Percentiles rank a stretch among this genome's conserved stretches.
phyloP scores from a whole-genome alignment of 73 alveolate species.

The Blepharisma stoltei region DNA sequence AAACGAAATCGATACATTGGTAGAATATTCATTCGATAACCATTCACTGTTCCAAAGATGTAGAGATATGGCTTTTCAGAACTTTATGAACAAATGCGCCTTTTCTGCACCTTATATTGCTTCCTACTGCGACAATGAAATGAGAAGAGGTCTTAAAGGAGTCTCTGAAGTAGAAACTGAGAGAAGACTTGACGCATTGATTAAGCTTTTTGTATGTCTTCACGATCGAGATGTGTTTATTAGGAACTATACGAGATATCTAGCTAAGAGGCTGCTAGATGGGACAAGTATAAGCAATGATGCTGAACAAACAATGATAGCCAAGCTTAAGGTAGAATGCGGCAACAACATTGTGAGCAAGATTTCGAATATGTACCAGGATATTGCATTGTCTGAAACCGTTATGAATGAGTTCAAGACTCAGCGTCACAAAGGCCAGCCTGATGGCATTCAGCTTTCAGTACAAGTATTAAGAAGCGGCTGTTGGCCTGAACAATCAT shows the following conservation, averaged over 20 bases:
- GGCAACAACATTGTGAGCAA: slow-evolving; percentile 69
- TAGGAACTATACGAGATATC: slow-evolving; percentile 54
- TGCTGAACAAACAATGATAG: slow-evolving; percentile 66
- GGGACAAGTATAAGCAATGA: slow-evolving; percentile 58
- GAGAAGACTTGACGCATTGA: slow-evolving; percentile 64
- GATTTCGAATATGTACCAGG: slow-evolving; percentile 76
- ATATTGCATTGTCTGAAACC: slow-evolving; percentile 62
- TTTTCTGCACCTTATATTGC: slow-evolving; percentile 76
- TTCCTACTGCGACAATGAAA: slow-evolving; percentile 69
- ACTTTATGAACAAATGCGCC: slow-evolving; percentile 68
- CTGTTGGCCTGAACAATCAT: slow-evolving; percentile 69
- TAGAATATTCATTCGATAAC: slow-evolving; percentile 62
- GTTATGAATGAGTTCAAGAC: slow-evolving; percentile 61
- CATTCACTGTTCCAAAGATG: slow-evolving; percentile 64
- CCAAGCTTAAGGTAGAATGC: slow-evolving; percentile 76
- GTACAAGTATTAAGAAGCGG: slow-evolving; percentile 66
- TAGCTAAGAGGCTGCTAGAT: slow-evolving; percentile 66
- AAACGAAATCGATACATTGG: slow-evolving; percentile 81
- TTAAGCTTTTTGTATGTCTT: slow-evolving; percentile 72
- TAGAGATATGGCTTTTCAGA: slow-evolving; percentile 60
- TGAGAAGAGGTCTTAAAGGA: slow-evolving; percentile 80
- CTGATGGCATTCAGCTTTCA: slow-evolving; percentile 41
- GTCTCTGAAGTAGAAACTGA: slow-evolving; percentile 65
- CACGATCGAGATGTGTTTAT: slow-evolving; percentile 73
- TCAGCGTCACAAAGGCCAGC: slow-evolving; percentile 34